Conservation (phyloP, 306 rosid species). For the Trifolium pratense region DNA sequence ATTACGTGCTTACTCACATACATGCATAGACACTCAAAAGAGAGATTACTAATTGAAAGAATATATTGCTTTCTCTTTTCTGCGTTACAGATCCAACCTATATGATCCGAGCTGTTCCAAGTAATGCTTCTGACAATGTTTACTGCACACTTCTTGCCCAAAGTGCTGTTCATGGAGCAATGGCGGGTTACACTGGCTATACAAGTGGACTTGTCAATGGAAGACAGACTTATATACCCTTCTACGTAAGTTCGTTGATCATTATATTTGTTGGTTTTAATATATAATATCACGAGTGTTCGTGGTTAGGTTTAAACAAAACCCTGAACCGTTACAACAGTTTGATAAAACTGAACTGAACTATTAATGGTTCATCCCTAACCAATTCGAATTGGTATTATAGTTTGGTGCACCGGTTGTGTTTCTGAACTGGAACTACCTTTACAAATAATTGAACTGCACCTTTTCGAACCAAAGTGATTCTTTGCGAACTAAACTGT, state of each 20-base stretch:
- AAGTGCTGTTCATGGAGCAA: conserved; percentile 95
- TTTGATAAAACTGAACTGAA: too few relatives aligned
- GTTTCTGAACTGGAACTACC: too few relatives aligned
- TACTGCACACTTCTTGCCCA: conserved; percentile 94
- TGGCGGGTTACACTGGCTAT: conserved; percentile 95
- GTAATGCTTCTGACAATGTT: conserved; percentile 92
- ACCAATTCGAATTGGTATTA: too few relatives aligned
- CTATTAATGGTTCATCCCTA: too few relatives aligned
- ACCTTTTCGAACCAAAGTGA: too few relatives aligned
- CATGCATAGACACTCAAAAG: background rate
- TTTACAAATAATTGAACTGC: too few relatives aligned
- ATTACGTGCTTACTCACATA: background rate
- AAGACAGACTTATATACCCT: conserved; percentile 89
- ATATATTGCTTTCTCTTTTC: background rate
- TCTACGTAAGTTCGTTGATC: conserved; percentile 62
- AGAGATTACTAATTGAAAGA: background rate
- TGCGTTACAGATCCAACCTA: conserved; percentile 85
- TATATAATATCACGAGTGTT: background rate
- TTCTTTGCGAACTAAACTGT: too few relatives aligned
- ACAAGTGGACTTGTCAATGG: conserved; percentile 86
- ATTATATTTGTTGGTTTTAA: conserved; percentile 9
- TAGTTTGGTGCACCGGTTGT: too few relatives aligned
- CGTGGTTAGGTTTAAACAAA: background rate
- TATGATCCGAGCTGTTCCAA: conserved; percentile 92
- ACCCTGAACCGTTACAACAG: too few relatives aligned